Percentiles rank a stretch among this genome's conserved stretches.
phyloP scores from a whole-genome alignment of 2,329 filamentous ascomycete genomes.

The Colletotrichum sojae region DNA sequence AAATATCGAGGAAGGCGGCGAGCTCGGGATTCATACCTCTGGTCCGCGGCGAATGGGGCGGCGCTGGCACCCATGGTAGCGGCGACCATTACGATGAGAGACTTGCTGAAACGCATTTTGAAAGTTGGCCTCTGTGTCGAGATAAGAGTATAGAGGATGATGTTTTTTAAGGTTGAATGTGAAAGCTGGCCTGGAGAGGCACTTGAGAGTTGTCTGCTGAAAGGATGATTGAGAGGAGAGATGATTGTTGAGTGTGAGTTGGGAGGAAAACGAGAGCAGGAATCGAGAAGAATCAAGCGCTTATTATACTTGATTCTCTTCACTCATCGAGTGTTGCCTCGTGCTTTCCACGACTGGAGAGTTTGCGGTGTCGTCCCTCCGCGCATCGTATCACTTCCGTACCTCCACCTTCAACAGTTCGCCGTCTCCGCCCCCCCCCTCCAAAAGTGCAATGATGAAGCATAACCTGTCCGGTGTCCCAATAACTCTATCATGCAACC shows the following conservation, averaged over 20 bases:
- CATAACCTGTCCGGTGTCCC: neutral
- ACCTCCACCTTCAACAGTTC: constrained; percentile 24
- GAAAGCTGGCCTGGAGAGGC: neutral
- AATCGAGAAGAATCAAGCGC: neutral
- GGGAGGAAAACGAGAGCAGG: neutral
- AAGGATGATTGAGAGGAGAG: neutral
- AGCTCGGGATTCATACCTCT: constrained; percentile 8
- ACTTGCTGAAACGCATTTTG: constrained; percentile 38
- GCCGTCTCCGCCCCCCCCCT: constrained; percentile 4
- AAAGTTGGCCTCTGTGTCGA: neutral
- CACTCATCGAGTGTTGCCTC: too few species aligned
- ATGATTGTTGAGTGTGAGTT: constrained; percentile 17
- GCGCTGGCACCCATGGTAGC: constrained; percentile 36
- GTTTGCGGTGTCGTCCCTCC: neutral
- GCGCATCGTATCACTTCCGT: constrained; percentile 13
- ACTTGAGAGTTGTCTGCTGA: neutral
- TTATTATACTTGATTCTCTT: constrained; percentile 10
- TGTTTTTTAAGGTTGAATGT: neutral
- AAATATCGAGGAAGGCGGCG: neutral
- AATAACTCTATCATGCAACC: constrained; percentile 30
- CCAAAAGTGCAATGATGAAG: constrained; percentile 12
- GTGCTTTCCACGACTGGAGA: too few species aligned
- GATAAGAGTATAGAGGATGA: neutral
- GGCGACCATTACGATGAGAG: constrained; percentile 37
- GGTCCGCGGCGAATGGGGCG: constrained; percentile 32